phyloP scores from a whole-genome alignment of 1,284 basidiomycete genomes.

The Rhodotorula sp. region DNA sequence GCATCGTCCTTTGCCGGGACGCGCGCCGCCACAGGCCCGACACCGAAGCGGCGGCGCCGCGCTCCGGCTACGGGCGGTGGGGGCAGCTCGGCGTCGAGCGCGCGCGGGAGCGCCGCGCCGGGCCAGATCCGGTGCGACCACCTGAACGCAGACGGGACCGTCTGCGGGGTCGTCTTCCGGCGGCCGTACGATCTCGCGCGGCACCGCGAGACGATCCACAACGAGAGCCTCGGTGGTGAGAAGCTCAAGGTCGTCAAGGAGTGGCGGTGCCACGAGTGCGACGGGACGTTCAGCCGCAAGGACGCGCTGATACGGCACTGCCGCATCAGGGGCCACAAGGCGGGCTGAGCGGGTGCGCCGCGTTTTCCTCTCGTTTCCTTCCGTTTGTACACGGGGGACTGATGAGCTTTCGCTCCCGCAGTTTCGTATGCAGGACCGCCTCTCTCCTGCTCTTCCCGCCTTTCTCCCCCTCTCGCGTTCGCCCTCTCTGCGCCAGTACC shows the following conservation, averaged over 20 bases:
- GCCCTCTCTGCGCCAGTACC: no score
- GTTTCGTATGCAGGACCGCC: no score
- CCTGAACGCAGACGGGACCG: conserved; percentile 16
- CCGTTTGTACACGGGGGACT: no score
- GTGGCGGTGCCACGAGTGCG: conserved; percentile 39
- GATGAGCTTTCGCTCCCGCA: no score
- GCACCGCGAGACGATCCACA: conserved; percentile 41
- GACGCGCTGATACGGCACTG: conserved; percentile 39
- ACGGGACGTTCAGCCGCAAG: conserved; percentile 38
- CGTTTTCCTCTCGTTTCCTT: background rate
- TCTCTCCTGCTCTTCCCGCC: no score
- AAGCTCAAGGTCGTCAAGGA: conserved; percentile 28
- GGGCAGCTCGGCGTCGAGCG: background rate
- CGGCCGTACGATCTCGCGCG: conserved; percentile 41
- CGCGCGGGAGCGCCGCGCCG: background rate
- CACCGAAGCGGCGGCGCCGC: conserved; percentile 23
- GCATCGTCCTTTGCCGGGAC: background rate
- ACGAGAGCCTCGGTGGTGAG: conserved; percentile 21
- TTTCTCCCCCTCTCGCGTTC: no score
- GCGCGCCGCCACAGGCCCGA: background rate
- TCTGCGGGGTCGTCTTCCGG: conserved; percentile 40
- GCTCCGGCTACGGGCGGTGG: background rate
- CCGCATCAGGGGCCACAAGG: conserved; percentile 27
- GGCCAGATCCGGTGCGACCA: conserved; percentile 33
- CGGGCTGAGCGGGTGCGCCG: background rate